phyloP scores from a whole-genome alignment of 352 stramenopile genomes.

The Globisporangium echinulatum region DNA sequence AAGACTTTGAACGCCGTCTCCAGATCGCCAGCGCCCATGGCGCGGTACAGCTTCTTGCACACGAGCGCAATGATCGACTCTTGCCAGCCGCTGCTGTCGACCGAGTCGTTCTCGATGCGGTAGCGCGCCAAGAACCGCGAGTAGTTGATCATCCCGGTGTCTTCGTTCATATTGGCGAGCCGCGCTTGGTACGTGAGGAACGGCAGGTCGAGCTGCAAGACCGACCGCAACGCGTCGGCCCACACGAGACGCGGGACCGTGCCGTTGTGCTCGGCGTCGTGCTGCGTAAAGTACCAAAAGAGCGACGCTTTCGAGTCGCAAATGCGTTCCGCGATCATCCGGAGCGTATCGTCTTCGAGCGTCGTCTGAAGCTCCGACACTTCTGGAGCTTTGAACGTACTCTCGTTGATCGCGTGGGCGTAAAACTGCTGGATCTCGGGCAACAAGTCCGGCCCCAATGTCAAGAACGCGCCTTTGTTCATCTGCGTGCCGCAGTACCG shows the following conservation, averaged over 20 bases:
- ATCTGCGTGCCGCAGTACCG: slow-evolving; percentile 90
- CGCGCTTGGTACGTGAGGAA: slow-evolving; percentile 88
- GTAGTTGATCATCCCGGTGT: slow-evolving; percentile 88
- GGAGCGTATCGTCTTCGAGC: slow-evolving; percentile 86
- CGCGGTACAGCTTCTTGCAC: slow-evolving; percentile 90
- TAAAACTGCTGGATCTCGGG: slow-evolving; percentile 94
- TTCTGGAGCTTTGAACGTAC: slow-evolving; percentile 62
- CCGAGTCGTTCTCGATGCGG: slow-evolving; percentile 85
- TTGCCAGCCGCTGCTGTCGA: slow-evolving; percentile 86
- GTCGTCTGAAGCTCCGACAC: slow-evolving; percentile 68
- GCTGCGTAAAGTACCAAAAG: slow-evolving; percentile 93
- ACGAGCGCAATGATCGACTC: slow-evolving; percentile 88
- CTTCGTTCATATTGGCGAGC: slow-evolving; percentile 80
- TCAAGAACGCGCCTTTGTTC: slow-evolving; percentile 92
- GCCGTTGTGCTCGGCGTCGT: slow-evolving; percentile 88
- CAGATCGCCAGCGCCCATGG: slow-evolving; percentile 87
- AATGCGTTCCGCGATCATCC: slow-evolving; percentile 92
- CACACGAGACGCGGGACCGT: slow-evolving; percentile 82
- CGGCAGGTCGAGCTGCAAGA: slow-evolving; percentile 88
- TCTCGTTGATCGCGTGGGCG: slow-evolving; percentile 80
- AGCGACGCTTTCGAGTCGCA: slow-evolving; percentile 89
- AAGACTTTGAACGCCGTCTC: slow-evolving; percentile 89
- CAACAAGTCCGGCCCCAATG: slow-evolving; percentile 85
- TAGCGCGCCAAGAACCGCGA: slow-evolving; percentile 91
- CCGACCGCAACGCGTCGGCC: slow-evolving; percentile 87